Conservation (phyloP, 495 filamentous ascomycete genomes). For the Sporormia fimetaria region DNA sequence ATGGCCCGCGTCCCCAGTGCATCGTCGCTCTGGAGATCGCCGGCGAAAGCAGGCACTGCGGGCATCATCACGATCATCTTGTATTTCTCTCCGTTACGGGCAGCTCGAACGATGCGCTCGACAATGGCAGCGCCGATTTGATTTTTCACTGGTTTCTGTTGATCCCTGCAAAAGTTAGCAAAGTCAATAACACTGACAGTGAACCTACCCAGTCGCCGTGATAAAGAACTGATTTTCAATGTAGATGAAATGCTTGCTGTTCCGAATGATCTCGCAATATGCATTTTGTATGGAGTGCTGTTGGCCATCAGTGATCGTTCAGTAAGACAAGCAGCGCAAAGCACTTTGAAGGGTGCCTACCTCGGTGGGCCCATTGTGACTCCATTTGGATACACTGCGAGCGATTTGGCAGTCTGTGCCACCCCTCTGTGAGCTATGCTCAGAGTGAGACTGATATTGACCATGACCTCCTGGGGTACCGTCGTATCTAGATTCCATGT, state of each 20-base stretch:
- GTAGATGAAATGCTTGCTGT: constrained; percentile 77
- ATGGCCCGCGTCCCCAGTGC: constrained; percentile 81
- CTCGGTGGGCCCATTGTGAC: constrained; percentile 49
- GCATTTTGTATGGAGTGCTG: constrained; percentile 84
- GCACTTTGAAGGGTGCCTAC: no score
- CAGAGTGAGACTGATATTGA: constrained; percentile 16
- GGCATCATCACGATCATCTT: constrained; percentile 82
- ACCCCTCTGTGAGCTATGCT: constrained; percentile 26
- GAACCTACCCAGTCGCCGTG: constrained; percentile 54
- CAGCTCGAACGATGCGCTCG: constrained; percentile 72
- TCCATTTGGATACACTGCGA: constrained; percentile 63
- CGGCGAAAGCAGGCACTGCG: constrained; percentile 80
- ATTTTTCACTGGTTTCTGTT: constrained; percentile 73
- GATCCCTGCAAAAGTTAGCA: constrained; percentile 29
- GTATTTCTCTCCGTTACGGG: constrained; percentile 58
- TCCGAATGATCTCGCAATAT: constrained; percentile 70
- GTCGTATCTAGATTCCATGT: constrained; percentile 13
- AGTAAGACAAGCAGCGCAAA: no score
- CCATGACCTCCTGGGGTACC: constrained; percentile 13
- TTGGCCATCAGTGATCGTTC: constrained; percentile 1
- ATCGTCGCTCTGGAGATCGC: constrained; percentile 68
- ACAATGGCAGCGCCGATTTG: constrained; percentile 82
- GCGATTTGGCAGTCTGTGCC: constrained; percentile 56
- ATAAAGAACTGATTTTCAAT: constrained; percentile 99
- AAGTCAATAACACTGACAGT: not conserved